Evolutionary conservation across 2,329 filamentous ascomycete species (phyloP).

Genomic region (Immersiporthe knoxdaviesiana): DNA sequence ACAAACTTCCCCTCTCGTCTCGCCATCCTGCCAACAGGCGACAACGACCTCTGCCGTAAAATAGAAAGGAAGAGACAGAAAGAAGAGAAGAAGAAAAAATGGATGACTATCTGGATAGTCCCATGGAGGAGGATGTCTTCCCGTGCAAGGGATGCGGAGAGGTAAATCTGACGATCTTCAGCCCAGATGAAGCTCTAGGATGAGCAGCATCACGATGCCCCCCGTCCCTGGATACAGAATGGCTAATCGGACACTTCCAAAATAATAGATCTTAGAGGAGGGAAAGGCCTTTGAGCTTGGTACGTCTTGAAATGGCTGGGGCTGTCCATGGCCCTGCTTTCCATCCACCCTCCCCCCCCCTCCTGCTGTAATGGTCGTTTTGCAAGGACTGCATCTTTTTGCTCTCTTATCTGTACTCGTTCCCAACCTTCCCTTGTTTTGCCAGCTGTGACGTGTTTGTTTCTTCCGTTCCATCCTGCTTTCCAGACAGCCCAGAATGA

Average conservation of each 20-base stretch:
- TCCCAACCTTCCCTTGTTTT: constrained; percentile 1
- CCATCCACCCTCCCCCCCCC: too few species aligned
- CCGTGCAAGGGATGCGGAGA: constrained; percentile 94
- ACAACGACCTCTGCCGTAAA: constrained; percentile 30
- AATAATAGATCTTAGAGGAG: constrained; percentile 85
- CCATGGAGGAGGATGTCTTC: constrained; percentile 82
- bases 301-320: constrained; percentile 48
- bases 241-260: constrained; percentile 17
- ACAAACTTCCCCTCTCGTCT: not conserved
- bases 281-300: constrained; percentile 97
- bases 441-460: not conserved
- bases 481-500: constrained; percentile 31
- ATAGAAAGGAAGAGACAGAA: not conserved
- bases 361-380: not conserved
- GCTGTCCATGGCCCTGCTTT: not conserved
- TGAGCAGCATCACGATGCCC: constrained; percentile 37
- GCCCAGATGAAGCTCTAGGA: not conserved
- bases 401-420: constrained; percentile 1
- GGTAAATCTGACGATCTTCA: constrained; percentile 52
- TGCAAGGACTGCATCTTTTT: constrained; percentile 4
- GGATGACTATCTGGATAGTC: constrained; percentile 65
- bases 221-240: constrained; percentile 18
- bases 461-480: constrained; percentile 17
- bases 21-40: constrained; percentile 16
- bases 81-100: constrained; percentile 41